phyloP scores from a whole-genome alignment of 495 filamentous ascomycete genomes.

The Recurvomyces mirabilis region DNA sequence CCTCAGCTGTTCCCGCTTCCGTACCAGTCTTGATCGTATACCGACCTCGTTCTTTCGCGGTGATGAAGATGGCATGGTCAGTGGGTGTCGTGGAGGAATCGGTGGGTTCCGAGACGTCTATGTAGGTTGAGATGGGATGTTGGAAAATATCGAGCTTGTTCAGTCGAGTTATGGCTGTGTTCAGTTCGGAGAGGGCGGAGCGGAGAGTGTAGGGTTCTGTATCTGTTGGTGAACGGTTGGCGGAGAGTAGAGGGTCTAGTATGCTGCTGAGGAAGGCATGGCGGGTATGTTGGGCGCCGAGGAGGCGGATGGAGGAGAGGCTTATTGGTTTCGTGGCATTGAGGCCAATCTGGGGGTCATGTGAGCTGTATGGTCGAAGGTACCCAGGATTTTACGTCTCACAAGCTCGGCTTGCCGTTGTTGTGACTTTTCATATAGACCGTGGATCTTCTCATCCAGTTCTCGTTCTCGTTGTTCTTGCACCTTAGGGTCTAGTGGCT shows the following conservation, averaged over 20 bases:
- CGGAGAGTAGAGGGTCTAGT: slow-evolving; percentile 63
- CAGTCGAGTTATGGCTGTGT: slow-evolving; percentile 58
- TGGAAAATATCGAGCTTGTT: slow-evolving; percentile 81
- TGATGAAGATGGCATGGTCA: slow-evolving; percentile 67
- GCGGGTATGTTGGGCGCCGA: slow-evolving; percentile 67
- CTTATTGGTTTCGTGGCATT: slow-evolving; percentile 70
- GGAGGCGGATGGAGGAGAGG: slow-evolving; percentile 69
- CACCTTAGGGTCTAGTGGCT: slow-evolving; percentile 48
- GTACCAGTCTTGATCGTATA: slow-evolving; percentile 83
- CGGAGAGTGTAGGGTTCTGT: slow-evolving; percentile 60
- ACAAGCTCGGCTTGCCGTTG: slow-evolving; percentile 48
- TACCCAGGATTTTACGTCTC: neutral
- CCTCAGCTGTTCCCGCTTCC: slow-evolving; percentile 81
- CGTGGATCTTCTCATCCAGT: slow-evolving; percentile 48
- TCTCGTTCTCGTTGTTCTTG: slow-evolving; percentile 51
- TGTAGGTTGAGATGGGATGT: slow-evolving; percentile 63
- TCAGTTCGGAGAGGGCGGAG: slow-evolving; percentile 62
- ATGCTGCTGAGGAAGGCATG: slow-evolving; percentile 66
- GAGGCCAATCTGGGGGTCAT: slow-evolving; percentile 52
- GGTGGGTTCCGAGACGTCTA: slow-evolving; percentile 54
- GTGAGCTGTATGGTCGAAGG: slow-evolving; percentile 30
- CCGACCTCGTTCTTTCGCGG: slow-evolving; percentile 64
- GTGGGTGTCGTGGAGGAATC: slow-evolving; percentile 50
- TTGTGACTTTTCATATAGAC: slow-evolving; percentile 57
- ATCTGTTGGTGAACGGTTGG: too few relatives aligned